Evolutionary conservation across 108 stramenopile genomes (phyloP).

Genomic region (Aurantiochytrium sp.): DNA sequence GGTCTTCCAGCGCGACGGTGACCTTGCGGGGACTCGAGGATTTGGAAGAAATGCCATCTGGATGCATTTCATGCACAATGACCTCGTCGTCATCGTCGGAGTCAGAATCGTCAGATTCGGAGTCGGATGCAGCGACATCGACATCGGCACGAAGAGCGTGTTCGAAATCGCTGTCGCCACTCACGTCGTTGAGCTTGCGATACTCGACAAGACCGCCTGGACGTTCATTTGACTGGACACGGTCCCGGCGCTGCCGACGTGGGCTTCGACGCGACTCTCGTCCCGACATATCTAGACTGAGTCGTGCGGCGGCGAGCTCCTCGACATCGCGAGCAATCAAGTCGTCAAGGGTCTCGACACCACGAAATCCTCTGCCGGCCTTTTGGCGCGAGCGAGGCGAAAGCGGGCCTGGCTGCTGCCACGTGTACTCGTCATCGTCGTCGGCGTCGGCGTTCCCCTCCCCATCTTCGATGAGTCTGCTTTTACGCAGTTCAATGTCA

Average conservation of each 20-base stretch:
- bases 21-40: background rate
- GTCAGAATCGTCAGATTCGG: background rate
- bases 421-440: background rate
- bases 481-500: background rate
- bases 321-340: background rate
- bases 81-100: background rate
- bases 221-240: background rate
- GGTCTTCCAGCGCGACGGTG: background rate
- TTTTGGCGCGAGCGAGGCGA: background rate
- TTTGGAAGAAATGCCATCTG: background rate
- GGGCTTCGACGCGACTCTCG: background rate
- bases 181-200: background rate
- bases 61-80: background rate
- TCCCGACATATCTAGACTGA: background rate
- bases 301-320: background rate
- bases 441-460: background rate
- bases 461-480: background rate
- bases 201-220: background rate
- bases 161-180: background rate
- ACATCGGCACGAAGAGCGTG: too few species aligned
- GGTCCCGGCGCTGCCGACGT: background rate
- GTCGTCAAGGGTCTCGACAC: background rate
- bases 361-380: background rate
- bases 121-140: background rate
- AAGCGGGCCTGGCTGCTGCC: background rate